Conservation (phyloP, 2,329 filamentous ascomycete species). For the Diplodia scrobiculata region DNA sequence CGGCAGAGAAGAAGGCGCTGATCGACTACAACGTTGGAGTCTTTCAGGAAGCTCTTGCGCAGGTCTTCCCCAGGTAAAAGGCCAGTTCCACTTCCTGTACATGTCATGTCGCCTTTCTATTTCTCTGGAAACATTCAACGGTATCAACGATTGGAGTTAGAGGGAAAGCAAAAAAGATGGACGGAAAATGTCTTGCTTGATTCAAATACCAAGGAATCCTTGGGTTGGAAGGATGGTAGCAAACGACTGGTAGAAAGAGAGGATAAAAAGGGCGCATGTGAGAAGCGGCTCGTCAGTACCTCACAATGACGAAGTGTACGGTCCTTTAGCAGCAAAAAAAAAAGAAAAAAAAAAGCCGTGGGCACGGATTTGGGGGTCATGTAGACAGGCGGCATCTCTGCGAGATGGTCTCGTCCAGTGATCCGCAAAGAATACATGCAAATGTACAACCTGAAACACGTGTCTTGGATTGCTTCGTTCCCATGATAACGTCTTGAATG, state of each 20-base stretch:
- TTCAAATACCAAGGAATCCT: neutral
- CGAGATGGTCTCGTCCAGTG: neutral
- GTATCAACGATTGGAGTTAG: slow-evolving; percentile 5
- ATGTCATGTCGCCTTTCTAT: neutral
- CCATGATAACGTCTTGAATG: neutral
- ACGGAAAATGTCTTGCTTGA: neutral
- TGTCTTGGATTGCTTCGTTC: neutral
- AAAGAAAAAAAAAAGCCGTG: neutral
- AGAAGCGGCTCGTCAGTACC: neutral
- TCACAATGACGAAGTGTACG: slow-evolving; percentile 3
- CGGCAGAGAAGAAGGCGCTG: slow-evolving; percentile 78
- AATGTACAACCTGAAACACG: neutral
- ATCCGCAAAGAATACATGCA: neutral
- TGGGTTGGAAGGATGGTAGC: neutral
- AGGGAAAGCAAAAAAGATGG: neutral
- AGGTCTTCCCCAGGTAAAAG: slow-evolving; percentile 66
- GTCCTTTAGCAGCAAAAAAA: neutral
- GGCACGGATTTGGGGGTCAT: neutral
- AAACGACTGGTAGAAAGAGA: neutral
- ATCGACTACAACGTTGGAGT: slow-evolving; percentile 87
- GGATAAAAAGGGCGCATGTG: neutral
- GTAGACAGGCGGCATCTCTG: neutral
- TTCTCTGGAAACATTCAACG: neutral
- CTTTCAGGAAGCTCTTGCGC: slow-evolving; percentile 73
- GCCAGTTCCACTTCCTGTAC: neutral